Base-by-base conservation (phyloP, 371 early-diverging fungal genomes). In the Smittium culicis region DNA sequence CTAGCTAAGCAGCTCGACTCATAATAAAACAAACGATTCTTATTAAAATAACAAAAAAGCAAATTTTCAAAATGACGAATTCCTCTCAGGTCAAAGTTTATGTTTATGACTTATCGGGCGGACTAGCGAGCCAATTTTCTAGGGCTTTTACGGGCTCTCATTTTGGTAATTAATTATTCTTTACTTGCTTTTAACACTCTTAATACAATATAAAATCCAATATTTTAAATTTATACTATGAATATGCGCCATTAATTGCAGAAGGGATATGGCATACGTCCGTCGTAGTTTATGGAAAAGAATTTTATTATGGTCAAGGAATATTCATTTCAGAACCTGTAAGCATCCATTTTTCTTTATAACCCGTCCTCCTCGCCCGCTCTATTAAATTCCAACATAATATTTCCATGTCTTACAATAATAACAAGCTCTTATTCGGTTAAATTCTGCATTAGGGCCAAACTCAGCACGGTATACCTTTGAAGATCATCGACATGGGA, bases 181-280 rank as follows among this genome's bases (percentile, higher is more conserved):
- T 29, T 31, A 64, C 5, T 29, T 33, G 64, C 16, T 35, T 64
- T 14, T 20, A 20, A 33, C 5, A 5, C 20, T 11, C 5, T 33
- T 60, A 33, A 5, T 30, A 11, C 20, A 20, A 31, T 34, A 11
- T 30, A 11, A 5, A 20, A 60, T 60, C 30, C 20, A 60, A 31
- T 14, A 57, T 57, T 57, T 57, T 57, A 16, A 25, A n/a, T 16
- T n/a, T 8, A n/a, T 57, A n/a, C n/a, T 57, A 57, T 25, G 8
- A 27, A 20, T n/a, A 3, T 27, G 8, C n/a, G 11, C 25, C 25
- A 57, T 16, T n/a, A 8, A 25, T 56, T 54, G 29, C 80, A 78
- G 88, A 88, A 64, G 91, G 86, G 64, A 87, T 89, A 65, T 89
- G 87, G 67, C 98, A 96, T 75, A 96, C 96, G 0, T 85, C 93